phyloP scores from a whole-genome alignment of 768 basidiomycete species.

The Mycena floridula region DNA sequence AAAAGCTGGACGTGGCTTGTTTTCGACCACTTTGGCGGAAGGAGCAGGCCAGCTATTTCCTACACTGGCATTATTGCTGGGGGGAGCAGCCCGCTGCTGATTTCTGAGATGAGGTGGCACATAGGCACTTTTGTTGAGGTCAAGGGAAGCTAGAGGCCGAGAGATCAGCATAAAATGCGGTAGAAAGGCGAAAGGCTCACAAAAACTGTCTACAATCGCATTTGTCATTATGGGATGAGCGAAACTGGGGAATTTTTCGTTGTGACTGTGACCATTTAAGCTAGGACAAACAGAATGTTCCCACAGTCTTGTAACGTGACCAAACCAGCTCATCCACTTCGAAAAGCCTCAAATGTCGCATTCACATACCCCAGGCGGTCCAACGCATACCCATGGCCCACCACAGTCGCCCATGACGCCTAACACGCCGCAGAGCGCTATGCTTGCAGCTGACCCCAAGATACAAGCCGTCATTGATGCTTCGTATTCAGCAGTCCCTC shows the following conservation, averaged over 20 bases:
- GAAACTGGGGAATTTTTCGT: neutral
- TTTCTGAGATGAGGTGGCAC: slow-evolving; percentile 86
- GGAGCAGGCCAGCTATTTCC: slow-evolving; percentile 25
- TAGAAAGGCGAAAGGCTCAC: slow-evolving; percentile 35
- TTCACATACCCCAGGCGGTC: slow-evolving; percentile 54
- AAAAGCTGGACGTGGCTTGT: slow-evolving; percentile 63
- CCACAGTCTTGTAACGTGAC: neutral
- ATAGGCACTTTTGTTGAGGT: slow-evolving; percentile 77
- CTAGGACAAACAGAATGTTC: neutral
- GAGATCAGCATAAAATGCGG: neutral
- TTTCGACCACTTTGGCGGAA: slow-evolving; percentile 7
- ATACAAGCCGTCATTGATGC: slow-evolving; percentile 76
- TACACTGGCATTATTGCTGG: slow-evolving; percentile 49
- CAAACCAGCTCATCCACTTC: neutral
- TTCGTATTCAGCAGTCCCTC: slow-evolving; percentile 52
- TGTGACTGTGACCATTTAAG: too few species aligned
- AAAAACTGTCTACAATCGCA: slow-evolving; percentile 84
- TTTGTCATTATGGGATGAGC: slow-evolving; percentile 71
- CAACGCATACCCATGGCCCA: slow-evolving; percentile 43
- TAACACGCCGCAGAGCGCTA: slow-evolving; percentile 34
- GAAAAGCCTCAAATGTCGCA: slow-evolving; percentile 73
- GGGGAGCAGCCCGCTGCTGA: slow-evolving; percentile 77
- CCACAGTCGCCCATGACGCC: slow-evolving; percentile 24
- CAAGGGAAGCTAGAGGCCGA: slow-evolving; percentile 59
- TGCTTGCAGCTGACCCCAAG: slow-evolving; percentile 52